Base-by-base conservation (phyloP, 2,329 filamentous ascomycete genomes). In the Bipolaris gigantea region DNA sequence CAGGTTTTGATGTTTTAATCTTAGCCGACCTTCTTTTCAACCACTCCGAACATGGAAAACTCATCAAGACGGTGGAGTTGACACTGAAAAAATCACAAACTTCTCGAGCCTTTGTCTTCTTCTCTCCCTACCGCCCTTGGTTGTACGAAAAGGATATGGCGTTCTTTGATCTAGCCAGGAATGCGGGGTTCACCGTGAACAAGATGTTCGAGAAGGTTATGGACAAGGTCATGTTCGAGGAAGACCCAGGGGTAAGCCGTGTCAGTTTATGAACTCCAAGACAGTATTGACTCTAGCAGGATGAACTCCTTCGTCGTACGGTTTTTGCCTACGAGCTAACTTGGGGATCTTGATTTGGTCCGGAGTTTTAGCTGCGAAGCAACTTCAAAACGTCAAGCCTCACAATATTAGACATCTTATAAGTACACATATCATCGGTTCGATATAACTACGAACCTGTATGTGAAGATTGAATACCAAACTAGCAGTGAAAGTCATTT, bases 121-220 rank as follows among this genome's bases (percentile, higher is more conserved):
- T 97, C 77, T 96, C 92, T 0, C 92, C 90, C 18, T 96, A 97
- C 76, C 82, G 94, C 59, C 92, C 93, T 1, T 97, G 92, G 92
- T 79, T 97, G 69, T 81, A 89, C 65, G 83, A 92, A 59, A 89
- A 91, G 73, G 94, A 96, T 67, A 80, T 96, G 71, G 84, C 83
- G 4, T 97, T 97, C 77, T 97, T 97, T 70, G 89, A 92, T 44
- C 69, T 92, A 53, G 89, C 88, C 4, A 80, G 84, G 55, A 83
- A 84, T 47, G 81, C 79, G 44, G 92, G 91, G 0, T 89, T 97
- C 56, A 75, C 76, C 15, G 92, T 96, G 2, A 86, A 87, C 60
- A 90, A 93, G 78, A 81, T 96, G 32, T 79, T 92, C 43, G 90
- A 97, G 75, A 85, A 87, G 73, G 84, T 87, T 64, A 86, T 95